Base-by-base conservation (phyloP, 2,329 filamentous ascomycete genomes). In the Colletotrichum chlorophyti region DNA sequence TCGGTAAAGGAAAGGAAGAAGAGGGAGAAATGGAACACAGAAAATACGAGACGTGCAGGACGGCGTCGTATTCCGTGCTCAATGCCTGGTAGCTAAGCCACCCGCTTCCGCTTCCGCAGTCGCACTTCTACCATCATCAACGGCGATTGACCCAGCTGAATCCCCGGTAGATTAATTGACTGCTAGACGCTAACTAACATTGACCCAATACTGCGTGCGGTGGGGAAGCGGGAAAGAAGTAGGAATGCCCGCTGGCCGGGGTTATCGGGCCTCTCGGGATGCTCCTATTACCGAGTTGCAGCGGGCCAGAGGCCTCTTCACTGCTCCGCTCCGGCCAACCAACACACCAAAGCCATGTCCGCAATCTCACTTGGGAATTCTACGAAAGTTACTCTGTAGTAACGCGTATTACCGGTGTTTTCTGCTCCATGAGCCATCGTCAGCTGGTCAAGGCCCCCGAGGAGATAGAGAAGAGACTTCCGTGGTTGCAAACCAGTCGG, bases 31-130 rank as follows among this genome's bases (percentile, higher is more conserved):
- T 14, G 15, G 17, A 46, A 19, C 17, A 32, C 15, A 27, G 17
- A 35, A 29, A 37, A 14, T 55, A 55, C 51, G 51, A 45, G 43
- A 31, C 37, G n/a, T 59, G 55, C 55, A 59, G 55, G 24, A 50
- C 55, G 55, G 50, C 50, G 55, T 48, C 41, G 53, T 46, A 40
- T 53, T 41, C 27, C 53, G 24, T 24, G 34, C 31, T n/a, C 24
- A n/a, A 21, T 42, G 42, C 32, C 50, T 55, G 27, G 55, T 59
- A 38, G 51, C 55, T 49, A 43, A 40, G 43, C 31, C 42, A 24
- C 37, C 55, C 51, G 42, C 37, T 41, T 46, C 49, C 54, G 42
- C 42, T 19, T 58, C 55, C 55, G 55, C 55, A 58, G 42, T 59
- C 55, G 55, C 50, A 31, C 32, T 40, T 24, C 26, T 46, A 40